phyloP scores from a whole-genome alignment of 371 early-diverging fungal species.

The Capniomyces stellatus region DNA sequence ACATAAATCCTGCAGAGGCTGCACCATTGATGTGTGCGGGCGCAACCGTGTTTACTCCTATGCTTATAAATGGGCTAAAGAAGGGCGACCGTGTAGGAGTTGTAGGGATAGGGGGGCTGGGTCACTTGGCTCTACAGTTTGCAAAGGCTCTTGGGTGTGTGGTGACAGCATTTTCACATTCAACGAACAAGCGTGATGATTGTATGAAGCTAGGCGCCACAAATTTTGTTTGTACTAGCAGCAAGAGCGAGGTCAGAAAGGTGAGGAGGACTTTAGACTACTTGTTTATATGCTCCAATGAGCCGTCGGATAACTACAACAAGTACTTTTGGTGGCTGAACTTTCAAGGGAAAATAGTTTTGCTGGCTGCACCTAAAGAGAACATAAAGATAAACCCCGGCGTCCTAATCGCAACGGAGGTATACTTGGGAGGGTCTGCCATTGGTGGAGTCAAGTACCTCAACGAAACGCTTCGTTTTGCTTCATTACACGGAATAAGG shows the following conservation, averaged over 20 bases:
- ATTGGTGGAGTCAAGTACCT: constrained; percentile 41
- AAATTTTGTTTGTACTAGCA: constrained; percentile 17
- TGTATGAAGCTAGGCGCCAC: constrained; percentile 46
- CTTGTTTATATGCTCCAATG: constrained; percentile 34
- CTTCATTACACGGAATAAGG: constrained; percentile 37
- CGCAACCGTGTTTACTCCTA: constrained; percentile 30
- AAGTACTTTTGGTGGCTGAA: constrained; percentile 25
- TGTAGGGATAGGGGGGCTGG: constrained; percentile 42
- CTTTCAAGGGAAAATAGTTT: constrained; percentile 19
- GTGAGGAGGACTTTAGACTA: constrained; percentile 23
- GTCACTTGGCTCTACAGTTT: constrained; percentile 40
- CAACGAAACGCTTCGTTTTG: constrained; percentile 50
- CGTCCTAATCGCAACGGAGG: constrained; percentile 29
- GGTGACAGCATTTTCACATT: constrained; percentile 49
- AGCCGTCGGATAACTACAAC: constrained; percentile 30
- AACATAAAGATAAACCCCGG: constrained; percentile 25
- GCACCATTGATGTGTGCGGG: constrained; percentile 44
- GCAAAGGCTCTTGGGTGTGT: constrained; percentile 41
- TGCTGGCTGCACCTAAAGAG: constrained; percentile 46
- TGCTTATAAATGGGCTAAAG: constrained; percentile 24
- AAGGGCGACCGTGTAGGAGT: constrained; percentile 33
- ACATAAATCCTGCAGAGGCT: constrained; percentile 29
- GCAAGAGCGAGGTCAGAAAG: constrained; percentile 14
- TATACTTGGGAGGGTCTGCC: constrained; percentile 42
- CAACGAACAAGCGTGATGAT: constrained; percentile 41